Evolutionary conservation across 495 filamentous ascomycete species (phyloP), one percentile per base, ranked within the genome.

Genomic region (Penicillium salamii): DNA sequence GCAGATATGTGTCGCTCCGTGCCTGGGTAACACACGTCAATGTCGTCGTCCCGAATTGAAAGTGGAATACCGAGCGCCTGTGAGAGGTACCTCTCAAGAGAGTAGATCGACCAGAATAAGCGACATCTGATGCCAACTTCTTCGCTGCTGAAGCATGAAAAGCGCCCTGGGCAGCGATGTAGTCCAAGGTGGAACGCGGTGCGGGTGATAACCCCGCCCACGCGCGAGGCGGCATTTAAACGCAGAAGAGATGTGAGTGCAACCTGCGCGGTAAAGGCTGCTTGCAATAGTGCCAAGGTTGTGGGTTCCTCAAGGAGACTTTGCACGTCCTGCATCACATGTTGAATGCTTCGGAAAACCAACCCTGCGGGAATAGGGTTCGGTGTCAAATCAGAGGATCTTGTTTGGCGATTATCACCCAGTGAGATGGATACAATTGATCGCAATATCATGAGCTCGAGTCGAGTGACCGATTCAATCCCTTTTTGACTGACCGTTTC

Each of bases 51-150:
- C 42, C 67, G 64, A 36, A 79, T 70, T n/a, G 66, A 61, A 9
- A 78, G 59, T n/a, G 76, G 76, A 6, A 76, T 62, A 0, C 76
- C 76, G 19, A 79, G 55, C 11, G 74, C 68, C 48, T 78, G 75
- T 8, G 68, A 75, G 2, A 79, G 59, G 57, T 75, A 76, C 52
- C 75, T 54, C 17, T 79, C 76, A 1, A 78, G 57, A 32, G 63
- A 72, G 45, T 78, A 79, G 12, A 78, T 71, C 0, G 74, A 74
- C 75, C 75, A 79, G 49, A 78, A 79, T 3, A 78, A 42, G 3
- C 75, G 64, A 36, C 66, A 54, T 28, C 76, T 66, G n/a, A 74
- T 71, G 11, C 62, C 58, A 1, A 47, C 48, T 21, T 78, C 75
- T 15, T 66, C 54, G 31, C 26, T 19, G n/a, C 44, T 65, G 26